Base-by-base conservation (phyloP, 441 rosid species). In the Erodium moschatum region DNA sequence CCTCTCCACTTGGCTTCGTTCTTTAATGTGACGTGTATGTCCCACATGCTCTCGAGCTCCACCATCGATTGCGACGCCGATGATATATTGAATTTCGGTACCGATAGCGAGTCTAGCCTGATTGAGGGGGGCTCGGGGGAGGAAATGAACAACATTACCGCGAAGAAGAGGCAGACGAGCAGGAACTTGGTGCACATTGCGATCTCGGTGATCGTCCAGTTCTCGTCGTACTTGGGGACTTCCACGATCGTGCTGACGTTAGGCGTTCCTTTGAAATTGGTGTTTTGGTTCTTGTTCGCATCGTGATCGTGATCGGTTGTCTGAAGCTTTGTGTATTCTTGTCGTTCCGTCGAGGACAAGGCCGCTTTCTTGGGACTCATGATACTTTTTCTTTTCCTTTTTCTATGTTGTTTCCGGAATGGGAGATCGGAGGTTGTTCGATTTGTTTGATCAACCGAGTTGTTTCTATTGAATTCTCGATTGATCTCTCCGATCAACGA, bases 391-490 rank as follows among this genome's bases (percentile, higher is more conserved):
- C 4, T 33, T 33, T 3, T 33, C 6, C 5, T 33, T 3, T 3
- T 33, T 33, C 38, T 33, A 33, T 33, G 38, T 33, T 33, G 38
- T 33, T 33, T 33, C 0, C 6, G 27, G 27, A n/a, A 13, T 0
- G 16, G 19, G 19, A 52, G 60, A 52, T 52, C 60, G 60, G 60
- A 52, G 60, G 50, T 33, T 33, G 38, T 33, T 33, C 38, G 1
- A 44, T 44, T 10, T 44, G 50, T 44, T 44, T 52, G 60, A 52
- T 52, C 60, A 52, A 52, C 60, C 60, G 60, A 52, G 60, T 52
- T 44, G 50, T 52, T 52, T 52, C 9, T 50, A 16, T 52, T 52
- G 60, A 52, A 52, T 52, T 52, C 60, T 52, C 60, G 60, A 52
- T 52, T 52, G 60, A 52, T 52, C 60, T 52, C 60, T 52, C 60